A percentile compares a stretch with the other conserved stretches of the same genome.
These are phyloP conservation scores for Mycena amicta DNA, from an alignment of 768 basidiomycete genomes.

Conservation along the genomic window DNA sequence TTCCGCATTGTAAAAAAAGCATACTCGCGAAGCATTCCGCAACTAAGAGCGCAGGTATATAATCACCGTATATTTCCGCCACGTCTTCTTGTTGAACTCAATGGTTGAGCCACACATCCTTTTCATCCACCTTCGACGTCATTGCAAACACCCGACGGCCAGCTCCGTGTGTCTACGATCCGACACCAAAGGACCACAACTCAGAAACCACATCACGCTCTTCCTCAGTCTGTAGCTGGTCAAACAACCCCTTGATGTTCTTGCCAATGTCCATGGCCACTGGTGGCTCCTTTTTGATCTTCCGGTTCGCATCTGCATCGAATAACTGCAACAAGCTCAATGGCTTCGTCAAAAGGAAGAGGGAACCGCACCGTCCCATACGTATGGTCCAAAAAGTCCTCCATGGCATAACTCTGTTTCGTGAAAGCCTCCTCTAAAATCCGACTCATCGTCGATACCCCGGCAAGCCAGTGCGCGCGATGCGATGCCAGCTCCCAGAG, in stretches of 20 bases:
- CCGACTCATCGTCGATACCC: slow-evolving; percentile 83
- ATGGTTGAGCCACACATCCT: no score
- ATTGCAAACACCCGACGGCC: no score
- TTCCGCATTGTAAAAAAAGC: no score
- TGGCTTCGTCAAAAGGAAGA: slow-evolving; percentile 1
- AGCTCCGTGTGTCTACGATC: background rate
- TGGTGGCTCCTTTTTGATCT: slow-evolving; percentile 80
- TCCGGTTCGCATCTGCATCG: slow-evolving; percentile 78
- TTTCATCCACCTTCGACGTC: no score
- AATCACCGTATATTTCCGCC: no score
- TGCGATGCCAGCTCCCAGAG: slow-evolving; percentile 91
- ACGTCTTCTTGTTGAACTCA: no score
- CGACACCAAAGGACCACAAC: slow-evolving; percentile 46
- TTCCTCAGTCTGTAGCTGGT: slow-evolving; percentile 4
- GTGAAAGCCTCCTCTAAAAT: slow-evolving; percentile 92
- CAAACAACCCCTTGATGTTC: slow-evolving; percentile 31
- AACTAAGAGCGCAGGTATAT: no score
- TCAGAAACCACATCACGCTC: slow-evolving; percentile 44
- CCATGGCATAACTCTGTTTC: slow-evolving; percentile 87
- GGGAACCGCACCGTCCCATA: slow-evolving; percentile 68
- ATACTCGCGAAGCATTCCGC: no score
- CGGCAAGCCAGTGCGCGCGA: slow-evolving; percentile 78
- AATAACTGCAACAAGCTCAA: slow-evolving; percentile 60
- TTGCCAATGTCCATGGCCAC: slow-evolving; percentile 46
- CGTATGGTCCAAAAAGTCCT: slow-evolving; percentile 96